Evolutionary conservation across 2,329 filamentous ascomycete species (phyloP), one percentile per base, ranked within the genome.

Genomic region (Paecilomyces niveus): DNA sequence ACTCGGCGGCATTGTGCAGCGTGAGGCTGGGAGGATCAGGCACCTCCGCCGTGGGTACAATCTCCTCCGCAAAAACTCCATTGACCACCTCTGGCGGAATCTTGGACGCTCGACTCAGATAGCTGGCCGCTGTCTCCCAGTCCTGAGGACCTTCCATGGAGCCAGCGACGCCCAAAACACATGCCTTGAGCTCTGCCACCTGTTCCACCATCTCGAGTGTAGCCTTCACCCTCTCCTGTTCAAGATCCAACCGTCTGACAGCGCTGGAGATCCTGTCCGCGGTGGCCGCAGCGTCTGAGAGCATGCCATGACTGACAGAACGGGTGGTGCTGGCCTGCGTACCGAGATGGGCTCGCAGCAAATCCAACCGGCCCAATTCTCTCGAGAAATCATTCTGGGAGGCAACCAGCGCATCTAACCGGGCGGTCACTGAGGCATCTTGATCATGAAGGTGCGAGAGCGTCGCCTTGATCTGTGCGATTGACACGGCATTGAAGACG

Each of bases 121-220:
- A 97, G 53, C 84, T 89, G 1, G 94, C 94, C 3, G 94, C 94
- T 2, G 91, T 94, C 75, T 99, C 94, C 94, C 94, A 99, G 77
- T 99, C 94, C 74, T 99, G 94, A 50, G 94, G 91, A 3, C 92
- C 93, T 33, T 93, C 94, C 94, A 99, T 99, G 60, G 90, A 95
- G 18, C 92, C 94, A 26, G 93, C 87, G 10, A 97, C 92, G 51
- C 94, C 94, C 60, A 97, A 85, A 35, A 97, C 90, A 72, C 94
- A 99, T 8, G 94, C 90, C 77, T 97, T 97, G 64, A 99, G 87
- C 80, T 99, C 94, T 4, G 90, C 89, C 13, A 99, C 93, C 77
- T 97, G 92, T 74, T 97, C 93, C 10, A 97, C 94, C 2, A 97
- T 92, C 8, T 88, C 84, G 58, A 99, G 79, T 0, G 94, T 97